A percentile compares a stretch with the other conserved stretches of the same genome.
Conservation (phyloP, 345 rosid species). For the Trapa bicornis region DNA sequence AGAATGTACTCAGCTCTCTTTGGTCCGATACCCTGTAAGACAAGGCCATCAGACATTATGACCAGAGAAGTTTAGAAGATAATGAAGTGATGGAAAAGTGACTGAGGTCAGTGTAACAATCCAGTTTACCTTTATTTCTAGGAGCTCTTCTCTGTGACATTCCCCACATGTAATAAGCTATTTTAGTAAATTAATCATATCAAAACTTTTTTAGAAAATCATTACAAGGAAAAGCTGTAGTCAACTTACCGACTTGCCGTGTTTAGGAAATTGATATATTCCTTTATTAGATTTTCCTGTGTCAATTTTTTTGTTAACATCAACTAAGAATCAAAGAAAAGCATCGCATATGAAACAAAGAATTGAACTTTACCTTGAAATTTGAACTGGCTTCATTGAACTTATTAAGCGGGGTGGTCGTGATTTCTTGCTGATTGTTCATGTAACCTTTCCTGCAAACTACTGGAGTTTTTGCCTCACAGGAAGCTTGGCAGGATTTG, state of each 20-base stretch:
- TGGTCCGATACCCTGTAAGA: conserved; percentile 61
- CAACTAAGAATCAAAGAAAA: background rate
- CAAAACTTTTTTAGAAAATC: background rate
- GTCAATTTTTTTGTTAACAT: background rate
- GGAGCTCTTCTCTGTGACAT: conserved; percentile 54
- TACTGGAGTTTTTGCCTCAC: conserved; percentile 42
- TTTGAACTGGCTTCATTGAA: conserved; percentile 39
- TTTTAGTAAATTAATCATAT: background rate
- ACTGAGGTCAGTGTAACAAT: background rate
- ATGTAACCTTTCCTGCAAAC: conserved; percentile 19
- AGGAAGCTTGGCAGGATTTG: background rate
- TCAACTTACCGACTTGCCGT: conserved; percentile 53
- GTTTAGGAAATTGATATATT: conserved; percentile 59
- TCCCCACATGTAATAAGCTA: background rate
- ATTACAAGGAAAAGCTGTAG: background rate
- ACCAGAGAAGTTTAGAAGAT: background rate
- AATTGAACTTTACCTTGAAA: conserved; percentile 38
- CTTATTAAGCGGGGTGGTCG: conserved; percentile 41
- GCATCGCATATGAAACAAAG: background rate
- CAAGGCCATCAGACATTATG: background rate
- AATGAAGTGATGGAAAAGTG: background rate
- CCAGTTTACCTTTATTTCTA: conserved; percentile 51
- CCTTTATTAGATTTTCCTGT: conserved; percentile 50
- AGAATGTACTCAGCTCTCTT: conserved; percentile 64
- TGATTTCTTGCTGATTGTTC: conserved; percentile 13